Conservation (phyloP, 202 grass and related monocot genomes). For the Cymbopogon flexuosus region DNA sequence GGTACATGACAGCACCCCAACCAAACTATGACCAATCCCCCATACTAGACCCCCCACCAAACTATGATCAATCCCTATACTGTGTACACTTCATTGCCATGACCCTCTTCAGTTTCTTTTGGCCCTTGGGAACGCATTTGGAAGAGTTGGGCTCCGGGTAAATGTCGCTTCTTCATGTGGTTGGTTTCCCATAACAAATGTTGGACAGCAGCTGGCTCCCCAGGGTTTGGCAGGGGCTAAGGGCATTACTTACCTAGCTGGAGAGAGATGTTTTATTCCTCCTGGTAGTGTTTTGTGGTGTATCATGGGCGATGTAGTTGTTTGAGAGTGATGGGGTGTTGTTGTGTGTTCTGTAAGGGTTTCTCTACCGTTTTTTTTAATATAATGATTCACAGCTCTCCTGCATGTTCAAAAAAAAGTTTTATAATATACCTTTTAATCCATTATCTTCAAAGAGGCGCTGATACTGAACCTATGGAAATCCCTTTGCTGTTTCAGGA, state of each 20-base stretch:
- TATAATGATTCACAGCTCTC: neutral
- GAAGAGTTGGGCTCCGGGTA: neutral
- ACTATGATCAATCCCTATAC: constrained; percentile 19
- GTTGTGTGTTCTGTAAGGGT: neutral
- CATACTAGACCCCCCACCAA: neutral
- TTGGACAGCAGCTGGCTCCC: neutral
- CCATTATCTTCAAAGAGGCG: constrained; percentile 9
- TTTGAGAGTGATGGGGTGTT: neutral
- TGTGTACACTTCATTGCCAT: constrained; percentile 1
- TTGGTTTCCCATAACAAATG: neutral
- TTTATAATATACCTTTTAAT: constrained; percentile 3
- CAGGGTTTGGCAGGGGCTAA: neutral
- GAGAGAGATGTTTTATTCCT: too few relatives aligned
- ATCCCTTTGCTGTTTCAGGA: neutral
- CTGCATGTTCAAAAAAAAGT: neutral
- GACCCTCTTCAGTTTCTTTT: neutral
- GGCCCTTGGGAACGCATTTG: neutral
- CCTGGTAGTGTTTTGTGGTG: neutral
- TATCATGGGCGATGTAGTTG: neutral
- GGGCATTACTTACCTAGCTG: too few relatives aligned
- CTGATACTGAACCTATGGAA: neutral
- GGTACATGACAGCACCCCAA: neutral
- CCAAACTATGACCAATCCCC: constrained; percentile 11
- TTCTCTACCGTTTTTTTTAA: neutral
- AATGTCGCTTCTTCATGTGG: neutral